Evolutionary conservation across 2,329 filamentous ascomycete species (phyloP), one percentile per base, ranked within the genome.

Genomic region (Seiridium cupressi): DNA sequence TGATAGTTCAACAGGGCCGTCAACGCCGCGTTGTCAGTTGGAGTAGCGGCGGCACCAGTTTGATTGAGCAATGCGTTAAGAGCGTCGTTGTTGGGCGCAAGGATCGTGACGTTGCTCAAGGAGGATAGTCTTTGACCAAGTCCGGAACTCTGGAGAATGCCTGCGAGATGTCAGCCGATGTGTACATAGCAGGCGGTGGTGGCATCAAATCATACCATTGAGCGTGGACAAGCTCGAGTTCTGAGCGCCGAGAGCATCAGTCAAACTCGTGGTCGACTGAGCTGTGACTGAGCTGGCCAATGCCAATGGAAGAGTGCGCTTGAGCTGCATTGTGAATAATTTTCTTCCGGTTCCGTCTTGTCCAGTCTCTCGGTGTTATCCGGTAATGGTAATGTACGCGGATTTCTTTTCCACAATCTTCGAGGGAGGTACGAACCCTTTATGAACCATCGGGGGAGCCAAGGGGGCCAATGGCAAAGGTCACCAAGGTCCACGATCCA

Each of bases 1-100:
- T 89, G 86, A 70, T 89, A 89, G 59, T 72, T 74, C 31, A 89
- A 71, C 35, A 87, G 69, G 4, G 81, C 81, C 11, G 66, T 59
- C 4, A 76, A 55, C 31, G 69, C 65, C 9, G 63, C 66, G 0
- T 68, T 55, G 55, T 70, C 64, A 2, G 60, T 54, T 18, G 66
- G 62, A 26, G 62, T 47, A 4, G 68, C 65, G 9, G 65, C 59
- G 2, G 73, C 65, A 2, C 72, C 71, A 2, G 73, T 64, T 38
- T 68, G 72, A 55, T 76, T 75, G 18, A 78, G 64, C 1, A 77
- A 62, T 5, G 68, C 70, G 44, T 74, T 73, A 35, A 80, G 64
- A 0, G 83, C 84, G 9, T 78, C 67, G 67, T 87, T 85, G 68
- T 75, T 81, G 0, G 84, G 84, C 0, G 85, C 84, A 5, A 88